These are phyloP conservation scores for Pichia exigua DNA, from an alignment of 805 yeast genomes.

Conservation along the genomic window DNA sequence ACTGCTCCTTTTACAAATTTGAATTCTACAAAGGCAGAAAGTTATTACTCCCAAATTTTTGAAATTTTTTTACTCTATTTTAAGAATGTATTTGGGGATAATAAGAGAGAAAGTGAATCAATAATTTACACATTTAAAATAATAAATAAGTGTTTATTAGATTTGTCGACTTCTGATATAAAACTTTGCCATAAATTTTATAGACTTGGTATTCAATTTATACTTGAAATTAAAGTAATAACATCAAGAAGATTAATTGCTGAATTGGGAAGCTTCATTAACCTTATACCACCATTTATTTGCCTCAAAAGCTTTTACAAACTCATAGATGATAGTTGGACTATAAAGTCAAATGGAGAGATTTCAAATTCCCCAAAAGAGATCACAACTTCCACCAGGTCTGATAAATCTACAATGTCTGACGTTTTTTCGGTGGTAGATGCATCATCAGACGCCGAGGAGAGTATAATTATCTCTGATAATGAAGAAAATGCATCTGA, in stretches of 20 bases:
- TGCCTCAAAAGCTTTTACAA: slow-evolving; percentile 22
- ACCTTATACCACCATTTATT: slow-evolving; percentile 37
- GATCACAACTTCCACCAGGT: not conserved
- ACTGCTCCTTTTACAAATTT: not conserved
- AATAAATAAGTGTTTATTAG: slow-evolving; percentile 37
- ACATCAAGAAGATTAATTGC: slow-evolving; percentile 35
- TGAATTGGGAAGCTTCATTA: slow-evolving; percentile 39
- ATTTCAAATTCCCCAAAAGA: not conserved
- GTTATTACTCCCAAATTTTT: slow-evolving; percentile 13
- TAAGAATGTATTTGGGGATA: slow-evolving; percentile 10
- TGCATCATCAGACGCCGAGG: slow-evolving; percentile 9
- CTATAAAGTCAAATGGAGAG: slow-evolving; percentile 6
- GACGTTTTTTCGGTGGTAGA: not conserved
- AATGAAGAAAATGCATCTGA: not conserved
- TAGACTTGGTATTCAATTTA: slow-evolving; percentile 31
- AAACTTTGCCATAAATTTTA: slow-evolving; percentile 31
- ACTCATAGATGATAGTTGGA: slow-evolving; percentile 23
- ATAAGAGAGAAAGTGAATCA: slow-evolving; percentile 20
- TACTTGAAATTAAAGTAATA: slow-evolving; percentile 31
- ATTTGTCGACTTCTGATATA: slow-evolving; percentile 35
- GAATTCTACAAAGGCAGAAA: not conserved
- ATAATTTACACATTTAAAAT: slow-evolving; percentile 32
- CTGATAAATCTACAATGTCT: not conserved
- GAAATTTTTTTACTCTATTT: slow-evolving; percentile 12
- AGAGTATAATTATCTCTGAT: slow-evolving; percentile 7